Base-by-base conservation (phyloP, 2,329 filamentous ascomycete species). In the Escovopsis sp. region DNA sequence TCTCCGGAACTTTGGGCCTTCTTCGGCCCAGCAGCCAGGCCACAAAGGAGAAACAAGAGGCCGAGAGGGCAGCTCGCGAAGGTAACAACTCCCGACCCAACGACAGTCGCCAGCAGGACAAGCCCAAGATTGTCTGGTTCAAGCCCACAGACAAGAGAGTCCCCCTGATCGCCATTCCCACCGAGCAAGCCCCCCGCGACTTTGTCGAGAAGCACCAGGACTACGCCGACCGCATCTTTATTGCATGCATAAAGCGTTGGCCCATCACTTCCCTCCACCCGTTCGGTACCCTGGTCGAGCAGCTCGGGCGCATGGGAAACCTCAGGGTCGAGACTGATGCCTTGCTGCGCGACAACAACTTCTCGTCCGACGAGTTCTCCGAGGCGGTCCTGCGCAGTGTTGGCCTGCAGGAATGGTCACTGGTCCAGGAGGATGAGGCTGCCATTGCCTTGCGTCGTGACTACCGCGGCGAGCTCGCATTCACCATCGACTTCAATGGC, bases 101-200 rank as follows among this genome's bases (percentile, higher is more conserved):
- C 50, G 84, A 88, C 47, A 80, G 82, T 49, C 84, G 88, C 41
- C 61, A 63, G 41, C 87, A 93, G 59, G 91, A 98, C 49, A 95
- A 95, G 66, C 91, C 91, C 48, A 98, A 98, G 78, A 98, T 98
- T 64, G 91, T 98, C 35, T 98, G 91, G 91, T 98, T 98, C 70
- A 98, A 98, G 71, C 91, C 91, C 44, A 98, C 91, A 1, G 91
- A 98, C 66, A 96, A 98, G 75, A 86, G 91, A 57, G 91, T 98
- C 38, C 91, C 91, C 39, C 71, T 98, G 50, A 98, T 98, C 61
- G 91, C 91, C 41, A 98, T 98, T 49, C 91, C 91, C 2, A 98
- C 91, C 3, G 91, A 98, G 62, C 91, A 98, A 65, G 91, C 91
- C 8, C 91, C 91, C 15, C 82, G 87, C 31, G 91, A 96, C 64